phyloP scores from a whole-genome alignment of 805 yeast species.

The Spencermartinsiella europaea region DNA sequence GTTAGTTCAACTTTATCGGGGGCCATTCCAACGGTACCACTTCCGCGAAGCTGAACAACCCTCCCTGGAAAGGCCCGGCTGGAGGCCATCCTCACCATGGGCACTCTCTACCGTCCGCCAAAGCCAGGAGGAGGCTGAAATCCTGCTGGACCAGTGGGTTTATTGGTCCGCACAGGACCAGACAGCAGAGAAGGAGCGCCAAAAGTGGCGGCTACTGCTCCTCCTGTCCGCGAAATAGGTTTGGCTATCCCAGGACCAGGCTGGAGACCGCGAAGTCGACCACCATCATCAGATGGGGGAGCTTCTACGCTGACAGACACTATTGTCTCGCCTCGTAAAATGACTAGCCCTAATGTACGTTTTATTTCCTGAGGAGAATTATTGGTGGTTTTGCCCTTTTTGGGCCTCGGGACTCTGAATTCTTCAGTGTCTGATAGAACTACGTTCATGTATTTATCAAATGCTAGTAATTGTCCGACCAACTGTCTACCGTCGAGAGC shows the following conservation, averaged over 20 bases:
- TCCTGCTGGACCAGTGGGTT: conserved; percentile 28
- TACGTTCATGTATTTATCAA: conserved; percentile 83
- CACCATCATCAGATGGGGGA: conserved; percentile 43
- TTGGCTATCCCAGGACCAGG: conserved; percentile 34
- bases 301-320: conserved; percentile 67
- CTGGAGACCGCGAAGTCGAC: conserved; percentile 15
- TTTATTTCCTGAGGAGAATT: conserved; percentile 51
- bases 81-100: background rate
- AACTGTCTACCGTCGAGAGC: conserved; percentile 74
- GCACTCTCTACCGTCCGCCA: conserved; percentile 6
- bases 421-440: conserved; percentile 84
- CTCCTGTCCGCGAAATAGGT: conserved; percentile 31
- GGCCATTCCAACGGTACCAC: no score
- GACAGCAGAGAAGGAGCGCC: conserved; percentile 11
- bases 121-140: conserved; percentile 39
- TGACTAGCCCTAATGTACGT: conserved; percentile 72
- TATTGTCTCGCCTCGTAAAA: conserved; percentile 84
- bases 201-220: conserved; percentile 29
- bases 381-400: conserved; percentile 40
- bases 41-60: no score
- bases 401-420: conserved; percentile 53
- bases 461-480: conserved; percentile 77
- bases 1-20: no score
- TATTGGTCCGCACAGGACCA: conserved; percentile 25
- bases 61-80: background rate